These are phyloP conservation scores for Paraphaeosphaeria sporulosa DNA, from an alignment of 2,329 filamentous ascomycete species.

Conservation along the genomic window DNA sequence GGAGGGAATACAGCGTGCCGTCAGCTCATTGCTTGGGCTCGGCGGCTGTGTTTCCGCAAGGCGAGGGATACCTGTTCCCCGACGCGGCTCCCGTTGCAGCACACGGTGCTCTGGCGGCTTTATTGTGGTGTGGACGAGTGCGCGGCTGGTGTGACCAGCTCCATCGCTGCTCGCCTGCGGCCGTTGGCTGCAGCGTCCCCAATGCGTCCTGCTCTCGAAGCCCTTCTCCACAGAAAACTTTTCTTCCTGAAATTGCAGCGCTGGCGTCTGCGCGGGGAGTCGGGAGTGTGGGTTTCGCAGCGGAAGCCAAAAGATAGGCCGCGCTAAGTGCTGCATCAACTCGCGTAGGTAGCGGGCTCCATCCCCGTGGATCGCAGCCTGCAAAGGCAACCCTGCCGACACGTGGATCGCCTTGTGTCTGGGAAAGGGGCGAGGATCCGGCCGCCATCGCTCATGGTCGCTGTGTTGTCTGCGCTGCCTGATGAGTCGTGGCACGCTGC, in stretches of 20 bases:
- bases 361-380: constrained; percentile 46
- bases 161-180: constrained; percentile 24
- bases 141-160: constrained; percentile 23
- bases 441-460: not conserved
- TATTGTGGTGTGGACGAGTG: not conserved
- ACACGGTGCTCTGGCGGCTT: constrained; percentile 11
- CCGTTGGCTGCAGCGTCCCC: constrained; percentile 22
- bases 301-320: constrained; percentile 31
- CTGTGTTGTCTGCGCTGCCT: constrained; percentile 6
- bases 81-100: constrained; percentile 27
- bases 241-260: constrained; percentile 35
- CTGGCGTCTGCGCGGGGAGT: constrained; percentile 48
- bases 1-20: constrained; percentile 13
- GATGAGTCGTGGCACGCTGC: constrained; percentile 10
- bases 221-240: constrained; percentile 39
- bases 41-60: constrained; percentile 19
- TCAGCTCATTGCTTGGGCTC: too few species aligned
- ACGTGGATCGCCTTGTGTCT: constrained; percentile 13
- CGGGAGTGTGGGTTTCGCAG: constrained; percentile 43
- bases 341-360: constrained; percentile 41
- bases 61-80: constrained; percentile 25
- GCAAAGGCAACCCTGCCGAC: constrained; percentile 18
- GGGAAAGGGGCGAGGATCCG: constrained; percentile 5
- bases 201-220: constrained; percentile 25
- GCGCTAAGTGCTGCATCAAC: constrained; percentile 37